Evolutionary conservation across 371 early-diverging fungal species (phyloP), one percentile per base, ranked within the genome.

Genomic region (Gilbertella persicaria): DNA sequence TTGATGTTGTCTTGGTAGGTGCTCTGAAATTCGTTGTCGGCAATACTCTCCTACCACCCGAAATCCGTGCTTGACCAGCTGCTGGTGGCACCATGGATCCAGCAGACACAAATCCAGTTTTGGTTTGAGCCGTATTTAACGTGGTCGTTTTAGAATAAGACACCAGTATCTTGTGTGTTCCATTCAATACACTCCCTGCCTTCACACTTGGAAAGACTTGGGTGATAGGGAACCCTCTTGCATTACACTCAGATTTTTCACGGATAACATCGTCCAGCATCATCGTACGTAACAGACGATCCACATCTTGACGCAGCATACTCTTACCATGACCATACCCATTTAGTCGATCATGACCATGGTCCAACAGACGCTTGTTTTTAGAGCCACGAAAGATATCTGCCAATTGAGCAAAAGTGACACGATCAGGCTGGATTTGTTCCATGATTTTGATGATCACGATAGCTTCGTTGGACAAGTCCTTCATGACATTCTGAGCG

Each of bases 331-430:
- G 60, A 0, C 93, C 93, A 59, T 80, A 84, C 1, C 79, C 77
- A 4, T 67, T 57, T 5, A 90, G 39, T 16, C 40, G 35, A 44
- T 88, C 72, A 42, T 82, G 72, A 1, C 79, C 75, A 28, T 55
- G 58, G 10, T 83, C 71, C 10, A 73, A 21, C 13, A 92, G 72
- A 30, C 77, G 78, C 41, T 82, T 84, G 21, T 46, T 36, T 38
- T 80, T 85, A 4, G 85, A 71, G 0, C 97, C 96, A 38, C 90
- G 82, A 59, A 89, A 93, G 4, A 95, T 73, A 56, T 94, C 95
- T 9, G 88, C 69, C n/a, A 83, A 60, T 29, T 93, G 87, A 21
- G 80, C 46, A 26, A 96, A 43, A 2, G 97, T 93, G 29, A 93
- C 81, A 10, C 81, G 80, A 8, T 74, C 67, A 1, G 50, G 43